Base-by-base conservation (phyloP, 2,329 filamentous ascomycete genomes). In the Fusarium albidum region DNA sequence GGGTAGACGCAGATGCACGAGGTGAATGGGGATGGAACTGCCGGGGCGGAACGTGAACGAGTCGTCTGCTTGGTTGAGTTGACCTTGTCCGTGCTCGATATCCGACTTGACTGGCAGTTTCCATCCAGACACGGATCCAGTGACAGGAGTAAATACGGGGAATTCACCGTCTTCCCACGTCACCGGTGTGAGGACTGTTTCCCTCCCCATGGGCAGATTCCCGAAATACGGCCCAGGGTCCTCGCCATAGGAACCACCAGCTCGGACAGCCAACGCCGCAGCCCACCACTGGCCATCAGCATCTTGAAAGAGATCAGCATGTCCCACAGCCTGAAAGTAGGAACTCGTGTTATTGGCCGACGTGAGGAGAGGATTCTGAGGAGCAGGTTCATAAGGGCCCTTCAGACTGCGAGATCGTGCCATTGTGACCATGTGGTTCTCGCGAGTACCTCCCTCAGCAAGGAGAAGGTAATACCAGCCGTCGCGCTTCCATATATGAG, bases 171-270 rank as follows among this genome's bases (percentile, higher is more conserved):
- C 65, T 0, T 74, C 54, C 83, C 80, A 86, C 0, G 69, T 77
- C 9, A 78, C 79, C 0, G 79, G 73, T 4, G 72, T 74, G 5
- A 83, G 66, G 0, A 82, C 76, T 0, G 78, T 77, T 63, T 86
- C 82, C 9, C 82, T 72, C 1, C 82, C 82, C 81, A 84, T 82
- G 0, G 81, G 79, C 53, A 79, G 82, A 29, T 71, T 55, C 5
- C 64, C 60, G 29, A 48, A 52, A 38, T 61, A 59, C 7, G 52
- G 48, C 3, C 48, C 52, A 4, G 52, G 40, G 5, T 59, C 52
- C 26, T 57, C 33, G 11, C 58, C 60, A 49, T 49, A 62, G 3
- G 43, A 53, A 2, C 63, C 65, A 39, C 64, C 66, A 41, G 55
- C 52, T 27, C 60, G 52, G n/a, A 38, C 41, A 31, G 60, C 57